phyloP scores from a whole-genome alignment of 148 eudicot genomes.

The Dianthus caryophyllus region DNA sequence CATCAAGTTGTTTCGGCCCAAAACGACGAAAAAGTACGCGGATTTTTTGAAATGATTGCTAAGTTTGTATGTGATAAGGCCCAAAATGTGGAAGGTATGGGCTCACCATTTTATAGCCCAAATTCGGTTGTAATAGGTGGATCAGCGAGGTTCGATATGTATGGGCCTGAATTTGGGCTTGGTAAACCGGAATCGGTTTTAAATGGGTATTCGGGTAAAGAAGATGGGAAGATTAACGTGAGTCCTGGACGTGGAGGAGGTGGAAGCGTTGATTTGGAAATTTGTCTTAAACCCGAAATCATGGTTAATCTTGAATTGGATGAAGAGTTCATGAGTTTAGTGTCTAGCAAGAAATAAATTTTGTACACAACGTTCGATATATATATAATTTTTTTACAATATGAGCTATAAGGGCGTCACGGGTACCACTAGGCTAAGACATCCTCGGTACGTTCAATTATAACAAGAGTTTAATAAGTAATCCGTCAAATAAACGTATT shows the following conservation, averaged over 20 bases:
- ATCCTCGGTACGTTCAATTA: too few relatives aligned
- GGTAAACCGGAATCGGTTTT: conserved; percentile 48
- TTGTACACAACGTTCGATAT: too few relatives aligned
- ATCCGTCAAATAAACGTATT: too few relatives aligned
- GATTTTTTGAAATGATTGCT: neutral
- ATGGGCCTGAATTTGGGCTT: conserved; percentile 80
- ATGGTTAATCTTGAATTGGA: conserved; percentile 54
- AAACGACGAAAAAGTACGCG: conserved; percentile 17
- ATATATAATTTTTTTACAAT: too few relatives aligned
- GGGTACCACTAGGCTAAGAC: too few relatives aligned
- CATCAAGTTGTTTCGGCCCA: conserved; percentile 38
- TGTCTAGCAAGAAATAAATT: neutral
- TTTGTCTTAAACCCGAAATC: conserved; percentile 46
- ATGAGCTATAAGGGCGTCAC: too few relatives aligned
- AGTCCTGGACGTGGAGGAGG: conserved; percentile 57
- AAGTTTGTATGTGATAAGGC: conserved; percentile 4
- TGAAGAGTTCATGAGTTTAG: conserved; percentile 55
- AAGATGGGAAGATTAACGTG: conserved; percentile 71
- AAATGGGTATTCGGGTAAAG: conserved; percentile 55
- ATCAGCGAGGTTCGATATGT: conserved; percentile 66
- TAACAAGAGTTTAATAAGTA: too few relatives aligned
- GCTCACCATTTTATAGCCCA: conserved; percentile 35
- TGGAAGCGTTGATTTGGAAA: conserved; percentile 69
- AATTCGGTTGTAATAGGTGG: conserved; percentile 50
- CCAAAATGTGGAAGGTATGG: conserved; percentile 32